Conservation (phyloP, 352 stramenopile genomes). For the Globisporangium solare region DNA sequence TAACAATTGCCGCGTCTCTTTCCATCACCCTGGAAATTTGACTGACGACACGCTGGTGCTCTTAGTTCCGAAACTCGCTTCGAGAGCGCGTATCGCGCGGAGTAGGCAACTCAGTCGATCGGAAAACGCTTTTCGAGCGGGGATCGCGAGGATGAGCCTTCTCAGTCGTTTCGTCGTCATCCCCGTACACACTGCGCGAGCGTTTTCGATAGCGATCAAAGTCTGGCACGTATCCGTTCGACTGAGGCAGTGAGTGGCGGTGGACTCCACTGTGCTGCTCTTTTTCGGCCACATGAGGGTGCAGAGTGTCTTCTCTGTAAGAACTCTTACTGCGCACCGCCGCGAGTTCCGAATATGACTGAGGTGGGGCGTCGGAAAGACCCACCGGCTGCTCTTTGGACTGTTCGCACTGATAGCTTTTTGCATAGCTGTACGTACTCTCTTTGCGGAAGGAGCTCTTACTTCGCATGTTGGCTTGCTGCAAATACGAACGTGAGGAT, state of each 20-base stretch:
- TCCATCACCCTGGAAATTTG: no score
- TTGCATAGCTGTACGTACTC: constrained; percentile 2
- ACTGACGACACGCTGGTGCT: neutral
- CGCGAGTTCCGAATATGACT: constrained; percentile 9
- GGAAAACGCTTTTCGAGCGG: constrained; percentile 18
- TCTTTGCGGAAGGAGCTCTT: constrained; percentile 10
- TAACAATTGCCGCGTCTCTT: no score
- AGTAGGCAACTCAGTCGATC: constrained; percentile 10
- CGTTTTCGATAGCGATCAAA: constrained; percentile 22
- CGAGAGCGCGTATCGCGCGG: neutral
- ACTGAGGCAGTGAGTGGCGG: no score
- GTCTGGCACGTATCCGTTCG: constrained; percentile 1
- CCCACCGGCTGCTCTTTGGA: no score
- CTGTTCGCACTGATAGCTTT: neutral
- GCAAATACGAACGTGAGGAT: neutral
- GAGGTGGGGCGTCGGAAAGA: neutral
- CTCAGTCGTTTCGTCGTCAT: constrained; percentile 11
- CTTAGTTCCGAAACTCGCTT: neutral
- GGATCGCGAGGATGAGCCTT: constrained; percentile 23
- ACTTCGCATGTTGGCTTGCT: constrained; percentile 2
- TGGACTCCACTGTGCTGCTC: no score
- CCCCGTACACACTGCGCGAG: constrained; percentile 26
- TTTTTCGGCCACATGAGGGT: neutral
- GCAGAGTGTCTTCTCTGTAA: constrained; percentile 9
- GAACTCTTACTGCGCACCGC: constrained; percentile 14